Evolutionary conservation across 805 yeast genomes (phyloP), one percentile per base, ranked within the genome.

Genomic region (Saccharomyces jurei): DNA sequence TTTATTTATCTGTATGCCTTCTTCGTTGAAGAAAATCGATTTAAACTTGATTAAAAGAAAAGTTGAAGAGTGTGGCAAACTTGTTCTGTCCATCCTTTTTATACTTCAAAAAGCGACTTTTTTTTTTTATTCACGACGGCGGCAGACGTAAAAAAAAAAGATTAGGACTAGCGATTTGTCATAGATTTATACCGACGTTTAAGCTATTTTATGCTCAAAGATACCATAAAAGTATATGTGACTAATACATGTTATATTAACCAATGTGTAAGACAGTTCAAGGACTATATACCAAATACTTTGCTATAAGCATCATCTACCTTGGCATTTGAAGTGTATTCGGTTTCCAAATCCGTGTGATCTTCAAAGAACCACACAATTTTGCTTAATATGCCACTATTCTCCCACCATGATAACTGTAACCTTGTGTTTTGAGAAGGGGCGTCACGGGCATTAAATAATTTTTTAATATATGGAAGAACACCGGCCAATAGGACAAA

Each of bases 371-470:
- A 54, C 66, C 68, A 67, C 13, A 52, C 58, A 6, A 65, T 21
- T 49, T 57, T 55, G 49, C 62, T 63, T 27, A 56, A 32, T 6
- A 60, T 21, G n/a, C 52, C 41, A 47, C 47, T 58, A 31, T 53
- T 58, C 46, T 60, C 67, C 68, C 67, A 65, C 68, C 69, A 64
- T 9, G 57, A 52, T 6, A 54, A 44, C 13, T 53, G 50, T 26
- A 50, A 28, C 8, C 32, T 41, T 36, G 44, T 30, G 49, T 46
- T 52, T 49, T 14, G 27, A 10, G 31, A 46, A 48, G 36, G 48
- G 10, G 49, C 14, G 46, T 10, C 50, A 30, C 25, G 22, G 22
- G 8, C 11, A 52, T n/a, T 3, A 13, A 41, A 28, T 22, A 32
- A 13, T 13, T 28, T 26, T 28, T 17, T 21, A 50, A 26, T 26